These are phyloP conservation scores for Phytophthora citrophthora DNA, from an alignment of 352 stramenopile genomes.

Conservation along the genomic window DNA sequence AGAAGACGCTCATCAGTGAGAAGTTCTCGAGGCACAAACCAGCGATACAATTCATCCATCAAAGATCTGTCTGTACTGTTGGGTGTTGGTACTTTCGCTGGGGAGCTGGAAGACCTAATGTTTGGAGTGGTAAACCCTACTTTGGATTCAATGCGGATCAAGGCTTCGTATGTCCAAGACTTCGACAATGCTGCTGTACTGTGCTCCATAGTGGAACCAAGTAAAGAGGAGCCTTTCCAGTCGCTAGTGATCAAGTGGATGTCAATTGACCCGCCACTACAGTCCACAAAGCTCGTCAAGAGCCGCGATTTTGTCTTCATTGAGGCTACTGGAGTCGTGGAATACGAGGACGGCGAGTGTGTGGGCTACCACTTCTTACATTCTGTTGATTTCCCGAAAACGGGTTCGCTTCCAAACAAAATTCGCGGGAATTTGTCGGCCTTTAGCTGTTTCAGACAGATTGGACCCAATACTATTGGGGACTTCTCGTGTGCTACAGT, in stretches of 20 bases:
- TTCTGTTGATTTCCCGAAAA: conserved; percentile 43
- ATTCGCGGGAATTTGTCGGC: conserved; percentile 45
- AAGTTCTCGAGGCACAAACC: neutral
- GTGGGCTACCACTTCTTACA: conserved; percentile 18
- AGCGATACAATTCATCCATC: neutral
- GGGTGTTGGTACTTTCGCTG: conserved; percentile 25
- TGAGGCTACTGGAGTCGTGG: conserved; percentile 7
- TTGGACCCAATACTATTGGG: conserved; percentile 37
- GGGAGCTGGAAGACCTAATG: conserved; percentile 39
- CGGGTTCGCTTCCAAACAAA: conserved; percentile 29
- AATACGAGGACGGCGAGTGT: conserved; percentile 8
- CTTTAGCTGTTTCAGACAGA: conserved; percentile 48
- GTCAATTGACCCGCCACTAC: conserved; percentile 25
- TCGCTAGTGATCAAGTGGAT: conserved; percentile 42
- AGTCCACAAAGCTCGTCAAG: conserved; percentile 8
- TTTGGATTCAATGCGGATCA: conserved; percentile 33
- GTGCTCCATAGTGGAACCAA: conserved; percentile 26
- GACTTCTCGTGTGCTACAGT: conserved; percentile 37
- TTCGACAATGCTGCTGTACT: conserved; percentile 28
- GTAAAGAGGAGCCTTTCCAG: conserved; percentile 27
- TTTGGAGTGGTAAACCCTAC: conserved; percentile 35
- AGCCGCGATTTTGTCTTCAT: conserved; percentile 9
- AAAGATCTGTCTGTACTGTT: conserved; percentile 21
- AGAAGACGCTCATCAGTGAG: neutral
- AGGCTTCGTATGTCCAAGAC: conserved; percentile 30